A percentile compares a stretch with the other conserved stretches of the same genome.
Evolutionary conservation across 495 filamentous ascomycete species (phyloP).

Genomic region (Aspergillus saccharolyticus): DNA sequence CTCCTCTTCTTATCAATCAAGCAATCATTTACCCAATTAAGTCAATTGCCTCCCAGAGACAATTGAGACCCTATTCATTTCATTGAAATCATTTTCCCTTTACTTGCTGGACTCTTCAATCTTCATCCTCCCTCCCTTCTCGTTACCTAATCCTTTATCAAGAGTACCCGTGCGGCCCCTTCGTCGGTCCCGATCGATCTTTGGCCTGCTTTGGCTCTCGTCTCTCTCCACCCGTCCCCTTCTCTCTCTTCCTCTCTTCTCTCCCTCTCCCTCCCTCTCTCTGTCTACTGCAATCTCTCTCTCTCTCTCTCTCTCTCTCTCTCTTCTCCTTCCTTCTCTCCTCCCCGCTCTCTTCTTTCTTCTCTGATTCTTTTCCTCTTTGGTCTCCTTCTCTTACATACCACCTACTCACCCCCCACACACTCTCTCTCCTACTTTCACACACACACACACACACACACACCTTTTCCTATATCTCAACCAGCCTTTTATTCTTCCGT

Average conservation of each 20-base stretch:
- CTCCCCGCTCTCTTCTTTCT: neutral
- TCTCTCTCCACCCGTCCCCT: neutral
- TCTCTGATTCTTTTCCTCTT: too few relatives aligned
- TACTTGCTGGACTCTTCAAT: neutral
- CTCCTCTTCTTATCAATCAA: neutral
- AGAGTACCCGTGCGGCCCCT: neutral
- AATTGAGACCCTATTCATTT: too few relatives aligned
- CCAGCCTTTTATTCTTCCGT: neutral
- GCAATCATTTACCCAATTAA: neutral
- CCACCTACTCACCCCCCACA: neutral
- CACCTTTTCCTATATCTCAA: neutral
- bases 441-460: neutral
- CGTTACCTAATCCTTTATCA: neutral
- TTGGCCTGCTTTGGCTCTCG: neutral
- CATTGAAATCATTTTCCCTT: too few relatives aligned
- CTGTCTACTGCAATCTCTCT: slow-evolving; percentile 6
- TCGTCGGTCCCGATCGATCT: neutral
- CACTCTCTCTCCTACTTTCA: slow-evolving; percentile 5
- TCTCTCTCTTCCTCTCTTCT: neutral
- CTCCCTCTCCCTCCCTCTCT: neutral
- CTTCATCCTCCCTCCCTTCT: neutral
- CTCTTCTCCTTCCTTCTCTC: slow-evolving; percentile 2
- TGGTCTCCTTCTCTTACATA: neutral
- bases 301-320: slow-evolving; percentile 8
- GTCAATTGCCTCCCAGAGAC: too few relatives aligned